Conservation (phyloP, 106 monocot genomes). For the Narthecium ossifragum region DNA sequence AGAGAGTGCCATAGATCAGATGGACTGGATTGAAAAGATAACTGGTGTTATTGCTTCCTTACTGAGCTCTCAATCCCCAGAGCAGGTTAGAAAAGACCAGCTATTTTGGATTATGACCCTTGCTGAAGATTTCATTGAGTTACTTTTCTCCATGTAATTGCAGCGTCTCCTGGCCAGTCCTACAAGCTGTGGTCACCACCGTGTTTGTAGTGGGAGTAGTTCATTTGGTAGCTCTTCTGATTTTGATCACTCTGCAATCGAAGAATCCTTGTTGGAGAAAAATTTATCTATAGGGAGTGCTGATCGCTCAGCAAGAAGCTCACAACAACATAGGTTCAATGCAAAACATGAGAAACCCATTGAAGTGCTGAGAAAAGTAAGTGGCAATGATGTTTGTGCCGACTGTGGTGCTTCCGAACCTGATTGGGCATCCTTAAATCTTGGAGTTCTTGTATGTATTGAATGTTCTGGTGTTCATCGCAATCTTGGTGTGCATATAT, state of each 20-base stretch:
- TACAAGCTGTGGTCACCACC: slow-evolving; percentile 32
- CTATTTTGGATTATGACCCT: slow-evolving; percentile 12
- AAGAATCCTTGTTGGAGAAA: slow-evolving; percentile 51
- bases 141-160: slow-evolving; percentile 14
- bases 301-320: slow-evolving; percentile 46
- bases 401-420: slow-evolving; percentile 89
- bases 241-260: slow-evolving; percentile 50
- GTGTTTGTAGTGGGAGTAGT: slow-evolving; percentile 52
- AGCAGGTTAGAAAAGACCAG: no score
- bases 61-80: slow-evolving; percentile 89
- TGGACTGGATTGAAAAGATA: slow-evolving; percentile 99
- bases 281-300: slow-evolving; percentile 32
- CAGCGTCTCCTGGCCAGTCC: slow-evolving; percentile 66
- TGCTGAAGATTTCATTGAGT: no score
- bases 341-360: slow-evolving; percentile 74
- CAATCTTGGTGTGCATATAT: slow-evolving; percentile 99
- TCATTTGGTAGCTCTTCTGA: slow-evolving; percentile 78
- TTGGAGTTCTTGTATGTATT: slow-evolving; percentile 96
- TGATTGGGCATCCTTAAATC: slow-evolving; percentile 99
- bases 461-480: slow-evolving; percentile 99
- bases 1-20: slow-evolving; percentile 96
- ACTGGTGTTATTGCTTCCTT: slow-evolving; percentile 99
- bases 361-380: slow-evolving; percentile 67
- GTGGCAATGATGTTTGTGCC: slow-evolving; percentile 85
- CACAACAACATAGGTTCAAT: slow-evolving; percentile 42